Evolutionary conservation across 352 stramenopile genomes (phyloP).

Genomic region (Phytopythium kandeliae): DNA sequence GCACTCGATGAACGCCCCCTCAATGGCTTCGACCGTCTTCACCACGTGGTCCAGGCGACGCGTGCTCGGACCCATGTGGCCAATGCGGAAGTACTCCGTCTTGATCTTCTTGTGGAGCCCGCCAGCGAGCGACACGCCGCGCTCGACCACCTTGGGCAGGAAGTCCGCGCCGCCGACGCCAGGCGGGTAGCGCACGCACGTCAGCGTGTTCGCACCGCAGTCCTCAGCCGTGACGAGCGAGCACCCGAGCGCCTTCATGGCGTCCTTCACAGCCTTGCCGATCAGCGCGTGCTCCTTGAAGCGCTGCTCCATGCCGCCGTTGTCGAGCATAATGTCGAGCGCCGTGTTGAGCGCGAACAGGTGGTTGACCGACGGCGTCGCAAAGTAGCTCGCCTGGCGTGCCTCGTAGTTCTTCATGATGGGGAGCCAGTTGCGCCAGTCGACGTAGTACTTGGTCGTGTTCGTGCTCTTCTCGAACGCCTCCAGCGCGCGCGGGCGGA

Average conservation of each 20-base stretch:
- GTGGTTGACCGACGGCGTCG: slow-evolving; percentile 75
- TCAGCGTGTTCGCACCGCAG: slow-evolving; percentile 61
- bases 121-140: slow-evolving; percentile 65
- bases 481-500: slow-evolving; percentile 61
- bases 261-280: slow-evolving; percentile 55
- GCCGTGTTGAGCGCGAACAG: slow-evolving; percentile 65
- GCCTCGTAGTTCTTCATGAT: slow-evolving; percentile 86
- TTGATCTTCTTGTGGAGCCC: slow-evolving; percentile 79
- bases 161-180: slow-evolving; percentile 63
- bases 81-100: slow-evolving; percentile 82
- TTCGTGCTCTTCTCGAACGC: slow-evolving; percentile 54
- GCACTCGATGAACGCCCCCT: slow-evolving; percentile 64
- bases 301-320: slow-evolving; percentile 72
- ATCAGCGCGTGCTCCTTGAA: slow-evolving; percentile 64
- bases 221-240: slow-evolving; percentile 46
- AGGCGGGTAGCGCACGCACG: slow-evolving; percentile 65
- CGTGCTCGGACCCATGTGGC: slow-evolving; percentile 78
- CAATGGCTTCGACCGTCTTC: slow-evolving; percentile 70
- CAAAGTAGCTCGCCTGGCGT: slow-evolving; percentile 70
- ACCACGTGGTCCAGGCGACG: slow-evolving; percentile 66
- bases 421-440: slow-evolving; percentile 76
- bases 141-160: slow-evolving; percentile 63
- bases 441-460: slow-evolving; percentile 61
- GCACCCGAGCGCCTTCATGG: slow-evolving; percentile 57
- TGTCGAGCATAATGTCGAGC: slow-evolving; percentile 62